Evolutionary conservation across 1,284 basidiomycete species (phyloP).

Genomic region (Boletus sp.): DNA sequence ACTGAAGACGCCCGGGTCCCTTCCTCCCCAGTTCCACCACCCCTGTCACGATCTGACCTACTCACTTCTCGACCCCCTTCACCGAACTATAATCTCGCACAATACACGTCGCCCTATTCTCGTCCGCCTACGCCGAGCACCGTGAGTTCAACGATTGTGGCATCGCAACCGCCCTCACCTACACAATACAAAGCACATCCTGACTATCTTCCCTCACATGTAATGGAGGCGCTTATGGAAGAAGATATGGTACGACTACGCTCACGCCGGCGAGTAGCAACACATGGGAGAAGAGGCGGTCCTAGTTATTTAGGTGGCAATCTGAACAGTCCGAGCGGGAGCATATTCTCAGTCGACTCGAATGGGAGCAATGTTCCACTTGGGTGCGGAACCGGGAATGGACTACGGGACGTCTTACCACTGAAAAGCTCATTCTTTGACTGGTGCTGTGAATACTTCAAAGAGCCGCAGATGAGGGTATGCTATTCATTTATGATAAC

Average conservation of each 20-base stretch:
- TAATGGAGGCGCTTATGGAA: slow-evolving; percentile 86
- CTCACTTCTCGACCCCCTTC: slow-evolving; percentile 70
- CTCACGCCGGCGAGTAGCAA: slow-evolving; percentile 59
- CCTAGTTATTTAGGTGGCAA: slow-evolving; percentile 24
- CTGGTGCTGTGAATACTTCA: slow-evolving; percentile 98
- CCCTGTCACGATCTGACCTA: slow-evolving; percentile 38
- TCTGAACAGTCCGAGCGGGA: slow-evolving; percentile 68
- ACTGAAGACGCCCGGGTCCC: slow-evolving; percentile 56
- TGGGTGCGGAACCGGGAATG: slow-evolving; percentile 73
- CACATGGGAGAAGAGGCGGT: slow-evolving; percentile 43
- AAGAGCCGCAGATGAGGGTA: slow-evolving; percentile 97
- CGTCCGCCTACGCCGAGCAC: slow-evolving; percentile 48
- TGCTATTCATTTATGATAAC: slow-evolving; percentile 35
- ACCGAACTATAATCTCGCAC: slow-evolving; percentile 74
- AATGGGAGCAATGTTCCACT: slow-evolving; percentile 61
- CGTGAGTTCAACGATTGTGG: slow-evolving; percentile 26
- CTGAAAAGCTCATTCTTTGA: slow-evolving; percentile 93
- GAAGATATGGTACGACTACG: slow-evolving; percentile 89
- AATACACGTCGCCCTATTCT: slow-evolving; percentile 77
- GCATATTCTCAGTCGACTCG: slow-evolving; percentile 75
- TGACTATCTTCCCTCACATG: slow-evolving; percentile 69
- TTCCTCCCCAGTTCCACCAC: slow-evolving; percentile 41
- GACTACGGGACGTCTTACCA: slow-evolving; percentile 77
- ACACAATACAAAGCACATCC: slow-evolving; percentile 38
- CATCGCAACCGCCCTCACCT: slow-evolving; percentile 40